Evolutionary conservation across 2,329 filamentous ascomycete species (phyloP).

Genomic region (Penicillium palitans): DNA sequence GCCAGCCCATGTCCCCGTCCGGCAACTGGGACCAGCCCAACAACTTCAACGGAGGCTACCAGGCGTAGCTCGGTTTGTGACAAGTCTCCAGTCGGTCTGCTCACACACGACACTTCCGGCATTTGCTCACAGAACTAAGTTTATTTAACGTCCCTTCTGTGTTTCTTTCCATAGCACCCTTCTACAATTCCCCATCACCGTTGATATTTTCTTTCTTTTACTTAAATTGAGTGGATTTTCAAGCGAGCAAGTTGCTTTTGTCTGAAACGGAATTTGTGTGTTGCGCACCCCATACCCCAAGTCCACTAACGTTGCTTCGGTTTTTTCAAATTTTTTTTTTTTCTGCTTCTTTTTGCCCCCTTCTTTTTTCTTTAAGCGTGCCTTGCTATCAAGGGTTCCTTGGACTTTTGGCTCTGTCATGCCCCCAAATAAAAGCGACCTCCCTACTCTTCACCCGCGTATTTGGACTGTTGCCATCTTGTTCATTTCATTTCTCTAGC

Average conservation of each 20-base stretch:
- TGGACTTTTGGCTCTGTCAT: slow-evolving; percentile 36
- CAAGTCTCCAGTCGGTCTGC: slow-evolving; percentile 11
- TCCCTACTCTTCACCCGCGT: slow-evolving; percentile 29
- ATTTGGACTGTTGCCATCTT: slow-evolving; percentile 22
- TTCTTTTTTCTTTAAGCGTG: slow-evolving; percentile 33
- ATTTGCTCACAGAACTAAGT: slow-evolving; percentile 14
- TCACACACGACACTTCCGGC: slow-evolving; percentile 10
- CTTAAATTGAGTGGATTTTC: slow-evolving; percentile 40
- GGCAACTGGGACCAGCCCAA: slow-evolving; percentile 55
- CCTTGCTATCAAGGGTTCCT: slow-evolving; percentile 31
- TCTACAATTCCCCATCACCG: slow-evolving; percentile 20
- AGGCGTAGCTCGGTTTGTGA: slow-evolving; percentile 48
- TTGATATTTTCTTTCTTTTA: slow-evolving; percentile 25
- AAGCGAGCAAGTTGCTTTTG: slow-evolving; percentile 42
- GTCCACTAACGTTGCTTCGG: slow-evolving; percentile 40
- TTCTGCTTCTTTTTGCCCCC: slow-evolving; percentile 13
- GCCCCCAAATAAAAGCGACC: slow-evolving; percentile 39
- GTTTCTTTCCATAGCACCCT: slow-evolving; percentile 23
- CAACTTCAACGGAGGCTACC: slow-evolving; percentile 62
- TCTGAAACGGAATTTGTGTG: slow-evolving; percentile 47
- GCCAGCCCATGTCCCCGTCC: slow-evolving; percentile 55
- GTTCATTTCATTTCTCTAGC: slow-evolving; percentile 23
- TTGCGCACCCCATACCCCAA: slow-evolving; percentile 48
- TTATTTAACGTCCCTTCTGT: slow-evolving; percentile 20
- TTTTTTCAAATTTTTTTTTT: slow-evolving; percentile 21